Evolutionary conservation across 257 asterid genomes (phyloP).

Genomic region (Solanum commersonii): DNA sequence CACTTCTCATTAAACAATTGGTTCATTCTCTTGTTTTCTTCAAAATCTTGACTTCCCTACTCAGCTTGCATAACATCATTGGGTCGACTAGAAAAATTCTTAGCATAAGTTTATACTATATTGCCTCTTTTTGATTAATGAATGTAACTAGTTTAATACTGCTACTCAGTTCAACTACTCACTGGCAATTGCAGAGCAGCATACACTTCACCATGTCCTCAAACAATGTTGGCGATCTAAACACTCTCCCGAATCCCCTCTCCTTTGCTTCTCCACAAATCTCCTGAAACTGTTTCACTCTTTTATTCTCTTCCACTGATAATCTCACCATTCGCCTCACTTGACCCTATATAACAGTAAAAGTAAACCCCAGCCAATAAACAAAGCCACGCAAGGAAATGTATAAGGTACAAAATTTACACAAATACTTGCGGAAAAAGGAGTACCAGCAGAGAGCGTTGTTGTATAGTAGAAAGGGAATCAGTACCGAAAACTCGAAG

Average conservation of each 20-base stretch:
- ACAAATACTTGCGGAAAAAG: not conserved
- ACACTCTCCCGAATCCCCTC: slow-evolving; percentile 65
- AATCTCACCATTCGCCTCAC: slow-evolving; percentile 74
- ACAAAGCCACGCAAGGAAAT: not conserved
- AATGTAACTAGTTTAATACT: not conserved
- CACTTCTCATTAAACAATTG: not conserved
- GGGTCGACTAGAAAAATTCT: not conserved
- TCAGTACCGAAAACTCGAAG: slow-evolving; percentile 32
- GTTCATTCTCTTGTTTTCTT: not conserved
- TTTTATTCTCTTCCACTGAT: slow-evolving; percentile 47
- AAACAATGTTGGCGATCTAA: slow-evolving; percentile 82
- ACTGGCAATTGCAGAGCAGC: slow-evolving; percentile 96
- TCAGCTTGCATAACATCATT: not conserved
- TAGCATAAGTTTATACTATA: not conserved
- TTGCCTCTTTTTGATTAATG: not conserved
- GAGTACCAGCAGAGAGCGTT: slow-evolving; percentile 41
- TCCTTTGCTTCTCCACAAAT: slow-evolving; percentile 41
- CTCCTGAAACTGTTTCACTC: slow-evolving; percentile 50
- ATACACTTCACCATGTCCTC: slow-evolving; percentile 88
- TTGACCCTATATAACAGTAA: slow-evolving; percentile 36
- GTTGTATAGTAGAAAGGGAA: slow-evolving; percentile 36
- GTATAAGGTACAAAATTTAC: not conserved
- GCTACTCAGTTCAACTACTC: slow-evolving; percentile 20
- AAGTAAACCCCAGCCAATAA: not conserved
- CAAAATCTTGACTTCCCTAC: not conserved